Evolutionary conservation across 306 rosid genomes (phyloP), one percentile per base, ranked within the genome.

Genomic region (Cucurbita argyrosperma): DNA sequence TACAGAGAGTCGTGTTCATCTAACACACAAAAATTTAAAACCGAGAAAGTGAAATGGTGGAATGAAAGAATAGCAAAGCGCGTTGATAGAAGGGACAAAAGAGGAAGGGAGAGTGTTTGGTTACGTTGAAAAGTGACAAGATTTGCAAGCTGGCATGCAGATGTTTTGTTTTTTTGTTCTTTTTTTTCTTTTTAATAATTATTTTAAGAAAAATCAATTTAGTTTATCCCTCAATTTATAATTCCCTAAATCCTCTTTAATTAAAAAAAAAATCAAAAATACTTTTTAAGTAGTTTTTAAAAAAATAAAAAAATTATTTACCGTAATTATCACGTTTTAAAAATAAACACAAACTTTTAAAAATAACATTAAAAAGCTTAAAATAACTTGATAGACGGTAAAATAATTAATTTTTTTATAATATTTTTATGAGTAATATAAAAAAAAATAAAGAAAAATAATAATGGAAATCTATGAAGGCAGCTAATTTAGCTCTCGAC

Each of bases 141-240:
- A 69, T 49, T 69, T 69, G 74, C 74, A 69, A 69, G 74, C 74
- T 69, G 74, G 49, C 74, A 14, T 47, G 74, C 56, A 69, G 58
- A 69, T 49, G 54, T 49, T 69, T 69, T 47, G 7, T 69, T 49
- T 69, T n/a, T 26, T 1, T 26, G 1, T 26, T 26, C 0, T 26
- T 26, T 26, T 23, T 26, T 30, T 30, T 2, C 1, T 30, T 30
- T 30, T 30, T 30, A 30, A 30, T 30, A 30, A 30, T 30, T 30
- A 2, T 30, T 30, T 30, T 68, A 69, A 47, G 8, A 23, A 68
- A 12, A 47, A 47, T 4, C 12, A 12, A 46, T n/a, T 39, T 55
- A 3, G 7, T 3, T 54, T 0, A 3, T 54, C 7, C 11, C 70
- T 40, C 23, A 43, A 43, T 1, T 49, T 69, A 15, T 69, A 49